A percentile compares a stretch with the other conserved stretches of the same genome.
These are phyloP conservation scores for Candida germanica DNA, from an alignment of 805 yeast genomes.

Conservation along the genomic window DNA sequence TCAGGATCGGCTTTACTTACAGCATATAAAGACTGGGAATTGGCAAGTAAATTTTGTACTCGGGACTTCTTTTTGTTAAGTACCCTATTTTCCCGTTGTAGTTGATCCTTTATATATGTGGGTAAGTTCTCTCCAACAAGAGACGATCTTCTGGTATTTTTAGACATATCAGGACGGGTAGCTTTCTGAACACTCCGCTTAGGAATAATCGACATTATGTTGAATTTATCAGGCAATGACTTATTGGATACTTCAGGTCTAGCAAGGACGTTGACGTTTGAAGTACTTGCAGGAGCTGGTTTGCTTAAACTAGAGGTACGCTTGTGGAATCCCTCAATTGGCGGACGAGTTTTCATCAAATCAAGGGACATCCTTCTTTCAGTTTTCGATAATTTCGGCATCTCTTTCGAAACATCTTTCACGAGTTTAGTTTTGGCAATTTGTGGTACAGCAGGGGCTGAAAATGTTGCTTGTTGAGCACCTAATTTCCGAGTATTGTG, in stretches of 20 bases:
- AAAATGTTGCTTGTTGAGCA: background rate
- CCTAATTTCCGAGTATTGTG: no score
- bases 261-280: constrained; percentile 33
- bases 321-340: constrained; percentile 1
- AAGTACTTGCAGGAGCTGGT: constrained; percentile 30
- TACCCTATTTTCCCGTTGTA: constrained; percentile 4
- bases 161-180: background rate
- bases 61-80: constrained; percentile 19
- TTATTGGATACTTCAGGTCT: constrained; percentile 17
- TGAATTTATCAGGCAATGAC: constrained; percentile 4
- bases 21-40: constrained; percentile 36
- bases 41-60: constrained; percentile 30
- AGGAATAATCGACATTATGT: constrained; percentile 11
- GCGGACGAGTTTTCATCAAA: constrained; percentile 21
- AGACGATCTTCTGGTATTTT: constrained; percentile 24
- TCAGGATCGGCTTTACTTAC: constrained; percentile 18
- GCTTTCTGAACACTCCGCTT: background rate
- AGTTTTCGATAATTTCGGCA: constrained; percentile 19
- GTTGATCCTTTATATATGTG: constrained; percentile 25
- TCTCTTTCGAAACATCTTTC: no score
- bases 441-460: background rate
- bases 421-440: background rate
- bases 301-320: constrained; percentile 19
- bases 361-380: constrained; percentile 28
- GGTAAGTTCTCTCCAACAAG: constrained; percentile 38